Conservation (phyloP, 805 yeast genomes). For the Dipodascus geniculatus region DNA sequence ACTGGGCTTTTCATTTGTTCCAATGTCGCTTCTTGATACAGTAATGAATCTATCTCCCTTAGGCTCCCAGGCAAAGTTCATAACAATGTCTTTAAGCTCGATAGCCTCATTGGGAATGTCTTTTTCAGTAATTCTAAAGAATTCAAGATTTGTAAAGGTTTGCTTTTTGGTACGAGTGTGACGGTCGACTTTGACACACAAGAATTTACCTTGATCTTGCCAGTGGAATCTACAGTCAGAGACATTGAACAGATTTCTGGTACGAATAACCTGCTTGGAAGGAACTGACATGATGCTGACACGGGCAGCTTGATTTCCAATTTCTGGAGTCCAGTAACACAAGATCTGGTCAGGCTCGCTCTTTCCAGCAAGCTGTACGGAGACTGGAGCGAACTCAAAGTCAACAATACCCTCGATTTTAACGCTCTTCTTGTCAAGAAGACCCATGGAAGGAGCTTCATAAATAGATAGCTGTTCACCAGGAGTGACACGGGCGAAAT, state of each 20-base stretch:
- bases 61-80: constrained; percentile 95
- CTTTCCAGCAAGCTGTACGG: constrained; percentile 49
- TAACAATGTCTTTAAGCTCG: constrained; percentile 81
- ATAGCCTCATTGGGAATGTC: constrained; percentile 91
- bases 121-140: constrained; percentile 76
- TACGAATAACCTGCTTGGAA: constrained; percentile 69
- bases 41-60: constrained; percentile 75
- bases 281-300: constrained; percentile 86
- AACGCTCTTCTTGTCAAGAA: constrained; percentile 76
- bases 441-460: constrained; percentile 65
- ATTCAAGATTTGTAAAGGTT: constrained; percentile 79
- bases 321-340: constrained; percentile 96
- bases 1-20: constrained; percentile 15
- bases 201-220: constrained; percentile 76
- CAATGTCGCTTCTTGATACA: constrained; percentile 47
- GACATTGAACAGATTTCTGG: constrained; percentile 90
- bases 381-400: constrained; percentile 91
- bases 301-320: constrained; percentile 84
- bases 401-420: constrained; percentile 78
- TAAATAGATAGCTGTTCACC: constrained; percentile 79
- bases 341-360: constrained; percentile 50
- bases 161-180: constrained; percentile 94
- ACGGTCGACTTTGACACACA: constrained; percentile 93
- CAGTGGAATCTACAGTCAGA: constrained; percentile 83
- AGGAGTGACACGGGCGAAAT: constrained; percentile 91